Evolutionary conservation across 495 filamentous ascomycete genomes (phyloP).

Genomic region (Hypoxylon rickii): DNA sequence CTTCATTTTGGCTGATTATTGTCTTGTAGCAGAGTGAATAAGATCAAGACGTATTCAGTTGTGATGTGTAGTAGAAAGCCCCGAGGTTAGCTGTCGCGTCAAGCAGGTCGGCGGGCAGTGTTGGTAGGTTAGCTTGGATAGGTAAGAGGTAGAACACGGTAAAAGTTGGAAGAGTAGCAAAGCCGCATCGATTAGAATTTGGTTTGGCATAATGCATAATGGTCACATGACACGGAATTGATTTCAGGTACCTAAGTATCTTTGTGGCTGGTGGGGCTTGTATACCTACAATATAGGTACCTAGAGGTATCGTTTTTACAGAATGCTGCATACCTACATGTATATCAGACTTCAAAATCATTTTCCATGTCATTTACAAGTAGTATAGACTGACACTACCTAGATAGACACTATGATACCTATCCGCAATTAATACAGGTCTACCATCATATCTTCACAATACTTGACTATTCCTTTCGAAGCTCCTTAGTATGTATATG

Average conservation of each 20-base stretch:
- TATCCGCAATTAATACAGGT: too few species aligned
- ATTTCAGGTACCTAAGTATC: slow-evolving; percentile 1
- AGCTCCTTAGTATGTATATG: too few species aligned
- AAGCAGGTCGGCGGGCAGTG: too few species aligned
- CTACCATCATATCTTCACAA: too few species aligned
- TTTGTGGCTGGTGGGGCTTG: neutral
- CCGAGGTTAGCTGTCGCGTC: slow-evolving; percentile 16
- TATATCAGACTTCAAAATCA: neutral
- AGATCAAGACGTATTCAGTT: neutral
- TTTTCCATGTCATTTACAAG: too few species aligned
- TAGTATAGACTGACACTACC: too few species aligned
- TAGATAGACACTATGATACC: too few species aligned
- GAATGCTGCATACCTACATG: neutral
- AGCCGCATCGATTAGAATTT: neutral
- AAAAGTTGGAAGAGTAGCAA: slow-evolving; percentile 32
- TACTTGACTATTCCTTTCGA: too few species aligned
- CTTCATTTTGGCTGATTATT: slow-evolving; percentile 76
- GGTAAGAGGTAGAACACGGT: neutral
- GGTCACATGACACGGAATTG: slow-evolving; percentile 13
- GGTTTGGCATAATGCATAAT: too few species aligned
- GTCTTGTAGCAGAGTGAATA: neutral
- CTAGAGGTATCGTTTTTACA: neutral
- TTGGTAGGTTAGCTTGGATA: slow-evolving; percentile 22
- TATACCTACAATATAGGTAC: neutral
- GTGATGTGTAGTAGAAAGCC: slow-evolving; percentile 7